Base-by-base conservation (phyloP, 805 yeast species). In the Suhomyces faveliae region DNA sequence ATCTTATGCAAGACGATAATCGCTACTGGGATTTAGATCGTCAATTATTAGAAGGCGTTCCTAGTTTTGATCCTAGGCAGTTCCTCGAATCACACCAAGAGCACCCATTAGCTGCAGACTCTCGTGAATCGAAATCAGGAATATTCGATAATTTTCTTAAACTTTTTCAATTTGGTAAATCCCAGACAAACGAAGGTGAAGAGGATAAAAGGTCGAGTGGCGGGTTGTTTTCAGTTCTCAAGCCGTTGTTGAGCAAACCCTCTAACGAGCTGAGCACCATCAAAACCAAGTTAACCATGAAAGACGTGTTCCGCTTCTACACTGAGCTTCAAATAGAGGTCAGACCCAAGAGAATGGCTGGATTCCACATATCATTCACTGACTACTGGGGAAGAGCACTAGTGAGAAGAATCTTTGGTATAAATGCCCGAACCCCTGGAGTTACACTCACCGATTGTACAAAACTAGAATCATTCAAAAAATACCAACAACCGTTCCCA, bases 361-460 rank as follows among this genome's bases (percentile, higher is more conserved):
- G 87, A 0, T 80, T 77, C 54, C 73, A 74, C 15, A 64, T 81
- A 0, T 79, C 87, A 0, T 70, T 84, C 37, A 83, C 87, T 0
- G 89, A 84, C 56, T 83, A 83, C 55, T 81, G 87, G 85, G 88
- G 87, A 0, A 68, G 81, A 50, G 87, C 87, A 0, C 64, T 84
- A 29, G 68, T 80, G 2, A 67, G 78, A 48, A 69, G 66, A 30
- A 64, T 80, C 2, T 76, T 79, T 43, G 73, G 77, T 0, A 57
- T 58, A 20, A 44, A 59, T 9, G 60, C 67, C 5, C 50, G 71
- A 25, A 52, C 67, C 2, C 70, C 74, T 2, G 70, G 73, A 11
- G 52, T 60, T 2, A 70, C 80, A 0, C 52, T 78, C 20, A 69
- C 76, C 0, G 58, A 76, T 2, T 59, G 71, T 11, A 52, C 61